These are phyloP conservation scores for Arthroderma sp. DNA, from an alignment of 2,329 filamentous ascomycete genomes.

Conservation along the genomic window DNA sequence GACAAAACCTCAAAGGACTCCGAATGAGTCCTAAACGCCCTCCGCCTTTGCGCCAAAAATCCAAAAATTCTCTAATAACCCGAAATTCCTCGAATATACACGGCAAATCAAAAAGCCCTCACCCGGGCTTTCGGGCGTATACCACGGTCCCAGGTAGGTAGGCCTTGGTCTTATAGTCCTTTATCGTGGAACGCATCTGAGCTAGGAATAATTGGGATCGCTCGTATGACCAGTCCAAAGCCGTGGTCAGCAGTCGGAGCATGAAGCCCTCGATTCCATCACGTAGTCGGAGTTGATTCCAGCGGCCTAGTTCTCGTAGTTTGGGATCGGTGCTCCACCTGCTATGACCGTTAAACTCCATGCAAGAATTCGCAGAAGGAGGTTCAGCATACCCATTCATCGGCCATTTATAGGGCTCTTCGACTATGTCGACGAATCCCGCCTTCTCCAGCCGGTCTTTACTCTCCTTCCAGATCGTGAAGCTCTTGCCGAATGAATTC, in stretches of 20 bases:
- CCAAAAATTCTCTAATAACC: too few relatives aligned
- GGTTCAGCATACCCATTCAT: conserved; percentile 12
- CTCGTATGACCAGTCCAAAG: conserved; percentile 14
- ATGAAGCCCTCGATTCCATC: conserved; percentile 4
- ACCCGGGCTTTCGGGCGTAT: conserved; percentile 3
- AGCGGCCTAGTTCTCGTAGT: conserved; percentile 3
- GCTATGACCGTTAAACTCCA: neutral
- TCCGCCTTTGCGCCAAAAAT: too few relatives aligned
- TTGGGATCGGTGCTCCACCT: conserved; percentile 27
- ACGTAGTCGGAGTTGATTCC: conserved; percentile 4
- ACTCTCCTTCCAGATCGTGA: conserved; percentile 15
- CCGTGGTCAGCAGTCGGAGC: conserved; percentile 3
- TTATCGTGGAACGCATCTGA: conserved; percentile 2
- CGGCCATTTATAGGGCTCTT: conserved; percentile 29
- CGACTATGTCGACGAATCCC: conserved; percentile 35
- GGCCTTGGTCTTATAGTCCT: conserved; percentile 13
- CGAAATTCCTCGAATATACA: too few relatives aligned
- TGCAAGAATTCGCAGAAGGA: neutral
- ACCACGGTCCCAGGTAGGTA: conserved; percentile 5
- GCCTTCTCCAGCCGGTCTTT: conserved; percentile 19
- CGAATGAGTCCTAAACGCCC: too few relatives aligned
- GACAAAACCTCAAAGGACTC: too few relatives aligned
- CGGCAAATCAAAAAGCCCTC: neutral
- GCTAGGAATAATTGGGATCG: conserved; percentile 4
- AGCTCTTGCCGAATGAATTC: conserved; percentile 14